A percentile compares a stretch with the other conserved stretches of the same genome.
phyloP scores from a whole-genome alignment of 352 stramenopile species.

The Globisporangium nagaii region DNA sequence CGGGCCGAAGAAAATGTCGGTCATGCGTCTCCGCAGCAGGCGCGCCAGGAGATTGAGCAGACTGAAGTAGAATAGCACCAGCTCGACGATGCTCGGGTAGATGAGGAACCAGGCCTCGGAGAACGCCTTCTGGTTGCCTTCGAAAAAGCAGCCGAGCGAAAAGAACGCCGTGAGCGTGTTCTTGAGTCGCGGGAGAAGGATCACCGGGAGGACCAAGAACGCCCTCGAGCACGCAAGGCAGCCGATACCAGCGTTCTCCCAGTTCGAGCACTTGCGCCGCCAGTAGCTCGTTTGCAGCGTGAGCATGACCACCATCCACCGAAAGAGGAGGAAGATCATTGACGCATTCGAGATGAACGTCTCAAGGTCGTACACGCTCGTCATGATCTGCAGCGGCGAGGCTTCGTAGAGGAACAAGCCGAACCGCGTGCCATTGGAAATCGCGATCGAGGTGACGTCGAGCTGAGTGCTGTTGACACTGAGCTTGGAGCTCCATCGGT shows the following conservation, averaged over 20 bases:
- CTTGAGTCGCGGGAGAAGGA: slow-evolving; percentile 1
- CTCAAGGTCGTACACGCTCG: background rate
- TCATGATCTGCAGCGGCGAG: background rate
- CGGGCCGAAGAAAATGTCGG: slow-evolving; percentile 34
- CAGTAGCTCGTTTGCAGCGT: background rate
- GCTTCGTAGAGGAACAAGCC: background rate
- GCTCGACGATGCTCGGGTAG: slow-evolving; percentile 35
- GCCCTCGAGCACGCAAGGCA: background rate
- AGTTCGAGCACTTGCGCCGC: background rate
- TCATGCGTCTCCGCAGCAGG: slow-evolving; percentile 24
- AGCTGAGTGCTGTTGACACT: background rate
- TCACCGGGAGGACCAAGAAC: background rate
- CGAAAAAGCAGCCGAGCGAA: slow-evolving; percentile 16
- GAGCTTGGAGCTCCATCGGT: too few species aligned
- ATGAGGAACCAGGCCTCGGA: slow-evolving; percentile 33
- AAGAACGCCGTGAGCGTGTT: slow-evolving; percentile 15
- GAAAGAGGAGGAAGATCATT: background rate
- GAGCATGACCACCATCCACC: background rate
- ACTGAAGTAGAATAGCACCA: slow-evolving; percentile 20
- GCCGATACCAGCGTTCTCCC: background rate
- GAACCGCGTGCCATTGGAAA: background rate
- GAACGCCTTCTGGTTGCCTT: slow-evolving; percentile 15
- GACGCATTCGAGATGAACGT: background rate
- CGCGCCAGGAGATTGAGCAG: slow-evolving; percentile 39
- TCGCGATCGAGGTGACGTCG: background rate